phyloP scores from a whole-genome alignment of 2,329 filamentous ascomycete genomes.

The Fusarium tupiense region DNA sequence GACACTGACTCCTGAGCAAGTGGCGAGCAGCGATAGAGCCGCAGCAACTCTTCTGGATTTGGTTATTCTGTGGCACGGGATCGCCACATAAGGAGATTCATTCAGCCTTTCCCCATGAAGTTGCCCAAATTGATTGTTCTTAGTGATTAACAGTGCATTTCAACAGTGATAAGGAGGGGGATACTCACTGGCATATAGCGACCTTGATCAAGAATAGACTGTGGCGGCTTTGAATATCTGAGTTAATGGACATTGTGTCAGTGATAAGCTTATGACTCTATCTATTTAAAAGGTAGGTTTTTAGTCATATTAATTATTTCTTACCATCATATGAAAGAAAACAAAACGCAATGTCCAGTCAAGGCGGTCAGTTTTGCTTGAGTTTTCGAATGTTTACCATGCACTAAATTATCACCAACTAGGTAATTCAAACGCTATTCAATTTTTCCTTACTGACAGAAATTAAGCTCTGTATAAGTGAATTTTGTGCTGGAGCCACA shows the following conservation, averaged over 20 bases:
- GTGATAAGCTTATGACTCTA: not conserved
- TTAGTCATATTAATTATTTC: not conserved
- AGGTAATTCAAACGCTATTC: not conserved
- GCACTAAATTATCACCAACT: not conserved
- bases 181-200: not conserved
- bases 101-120: not conserved
- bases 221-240: not conserved
- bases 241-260: not conserved
- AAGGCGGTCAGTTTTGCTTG: not conserved
- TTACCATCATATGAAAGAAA: not conserved
- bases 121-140: not conserved
- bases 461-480: not conserved
- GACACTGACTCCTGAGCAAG: not conserved
- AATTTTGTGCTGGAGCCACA: not conserved
- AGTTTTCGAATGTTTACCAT: not conserved
- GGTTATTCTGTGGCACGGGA: not conserved
- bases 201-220: not conserved
- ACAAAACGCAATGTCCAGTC: not conserved
- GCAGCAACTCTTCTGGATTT: not conserved
- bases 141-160: not conserved
- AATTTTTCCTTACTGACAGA: not conserved
- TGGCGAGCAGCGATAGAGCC: not conserved
- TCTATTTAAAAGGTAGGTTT: not conserved
- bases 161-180: not conserved
- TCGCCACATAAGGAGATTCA: not conserved